Evolutionary conservation across 2,329 filamentous ascomycete genomes (phyloP).

Genomic region (Dothistroma pini): DNA sequence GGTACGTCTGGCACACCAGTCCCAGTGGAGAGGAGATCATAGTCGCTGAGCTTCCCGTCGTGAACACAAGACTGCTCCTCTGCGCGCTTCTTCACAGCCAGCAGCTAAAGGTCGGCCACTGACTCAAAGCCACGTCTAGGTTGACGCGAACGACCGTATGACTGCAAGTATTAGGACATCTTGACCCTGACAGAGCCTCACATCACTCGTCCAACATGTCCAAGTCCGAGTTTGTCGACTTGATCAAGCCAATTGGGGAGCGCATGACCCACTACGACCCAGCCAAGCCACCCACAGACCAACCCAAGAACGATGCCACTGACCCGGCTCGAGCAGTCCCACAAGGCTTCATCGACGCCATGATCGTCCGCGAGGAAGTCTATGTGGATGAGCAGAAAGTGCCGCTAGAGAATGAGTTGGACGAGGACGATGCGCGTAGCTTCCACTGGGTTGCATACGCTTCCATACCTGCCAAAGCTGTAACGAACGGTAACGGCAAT

Average conservation of each 20-base stretch:
- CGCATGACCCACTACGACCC: constrained; percentile 33
- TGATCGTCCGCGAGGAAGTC: constrained; percentile 55
- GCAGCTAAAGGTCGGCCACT: background rate
- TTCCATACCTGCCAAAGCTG: constrained; percentile 46
- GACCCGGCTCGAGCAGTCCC: constrained; percentile 39
- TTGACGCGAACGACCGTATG: background rate
- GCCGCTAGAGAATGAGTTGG: constrained; percentile 66
- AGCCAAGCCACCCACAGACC: constrained; percentile 26
- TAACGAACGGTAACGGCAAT: constrained; percentile 36
- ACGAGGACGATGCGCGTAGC: constrained; percentile 71
- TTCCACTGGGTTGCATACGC: constrained; percentile 89
- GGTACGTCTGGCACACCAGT: constrained; percentile 6
- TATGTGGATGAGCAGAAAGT: constrained; percentile 57
- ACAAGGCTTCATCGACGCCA: constrained; percentile 51
- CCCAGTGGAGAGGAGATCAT: background rate
- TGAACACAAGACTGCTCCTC: background rate
- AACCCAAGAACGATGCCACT: constrained; percentile 31
- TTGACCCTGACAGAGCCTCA: background rate
- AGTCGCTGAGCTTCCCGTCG: background rate
- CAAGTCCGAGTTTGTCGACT: constrained; percentile 32
- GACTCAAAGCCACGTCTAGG: background rate
- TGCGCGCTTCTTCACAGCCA: background rate
- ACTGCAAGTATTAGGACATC: background rate
- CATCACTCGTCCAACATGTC: background rate
- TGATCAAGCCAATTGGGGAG: constrained; percentile 29